Base-by-base conservation (phyloP, 1,284 basidiomycete species). In the Ustilago lituana region DNA sequence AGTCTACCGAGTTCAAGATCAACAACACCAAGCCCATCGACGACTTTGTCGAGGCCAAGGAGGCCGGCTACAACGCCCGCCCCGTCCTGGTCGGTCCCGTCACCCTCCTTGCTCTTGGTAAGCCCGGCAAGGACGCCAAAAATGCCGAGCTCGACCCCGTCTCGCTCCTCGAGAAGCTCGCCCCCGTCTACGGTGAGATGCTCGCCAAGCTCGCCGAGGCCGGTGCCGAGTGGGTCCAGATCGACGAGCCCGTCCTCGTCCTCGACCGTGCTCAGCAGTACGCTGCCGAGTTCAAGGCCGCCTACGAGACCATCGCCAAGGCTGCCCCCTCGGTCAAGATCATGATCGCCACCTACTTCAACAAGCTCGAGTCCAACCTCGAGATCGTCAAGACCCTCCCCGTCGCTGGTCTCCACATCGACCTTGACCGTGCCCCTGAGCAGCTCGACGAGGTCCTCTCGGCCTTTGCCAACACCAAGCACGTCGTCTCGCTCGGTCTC, bases 191-290 rank as follows among this genome's bases (percentile, higher is more conserved):
- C 88, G 90, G 89, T 84, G 89, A 94, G 84, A 88, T 98, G 82
- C 87, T 99, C 66, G 84, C 89, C 63, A 91, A 96, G 83, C 89
- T 99, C 83, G 94, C 94, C 86, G 87, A 88, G 56, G 94, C 92
- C 72, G 96, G 96, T 80, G 94, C 90, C 62, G 89, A 92, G 79
- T 91, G 89, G 85, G 94, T 99, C 64, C 96, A 99, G 86, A 87
- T 98, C 70, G 96, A 99, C 81, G 96, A 99, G 86, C 96, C 95
- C 63, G 86, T 96, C 81, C 91, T 99, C 74, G 93, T 96, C 68
- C 89, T 95, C 75, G 96, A 99, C 86, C 86, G 85, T 66, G 93
- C 91, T 65, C 87, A 89, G 72, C 85, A 86, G 64, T 88, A 91
- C 77, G 91, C 90, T 84, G 89, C 89, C 83, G 86, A 95, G 82